phyloP scores from a whole-genome alignment of 2,329 filamentous ascomycete species.

The Aspergillus quadricinctus region DNA sequence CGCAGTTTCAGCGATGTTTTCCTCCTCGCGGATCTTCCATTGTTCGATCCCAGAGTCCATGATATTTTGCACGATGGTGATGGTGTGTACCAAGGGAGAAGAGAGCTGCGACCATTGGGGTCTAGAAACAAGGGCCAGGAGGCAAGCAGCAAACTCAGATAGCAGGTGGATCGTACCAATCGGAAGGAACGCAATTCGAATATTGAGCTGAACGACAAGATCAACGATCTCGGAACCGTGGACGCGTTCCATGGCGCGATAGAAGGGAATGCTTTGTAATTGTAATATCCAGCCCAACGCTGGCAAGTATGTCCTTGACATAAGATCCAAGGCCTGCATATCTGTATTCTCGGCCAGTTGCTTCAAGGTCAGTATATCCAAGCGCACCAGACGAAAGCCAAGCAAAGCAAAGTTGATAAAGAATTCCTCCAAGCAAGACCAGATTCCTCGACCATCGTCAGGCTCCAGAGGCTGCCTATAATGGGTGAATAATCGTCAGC shows the following conservation, averaged over 20 bases:
- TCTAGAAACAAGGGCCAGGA: conserved; percentile 21
- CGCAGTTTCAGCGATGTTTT: conserved; percentile 16
- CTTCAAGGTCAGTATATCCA: conserved; percentile 36
- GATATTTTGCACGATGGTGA: conserved; percentile 24
- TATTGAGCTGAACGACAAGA: conserved; percentile 27
- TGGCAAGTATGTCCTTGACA: conserved; percentile 33
- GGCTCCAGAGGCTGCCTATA: conserved; percentile 29
- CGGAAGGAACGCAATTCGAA: conserved; percentile 23
- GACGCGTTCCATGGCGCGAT: conserved; percentile 27
- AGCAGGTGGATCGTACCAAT: conserved; percentile 24
- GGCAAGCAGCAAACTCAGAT: conserved; percentile 25
- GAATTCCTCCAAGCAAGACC: conserved; percentile 38
- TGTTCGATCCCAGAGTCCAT: conserved; percentile 29
- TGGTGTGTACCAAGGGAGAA: conserved; percentile 15
- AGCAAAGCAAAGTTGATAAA: conserved; percentile 38
- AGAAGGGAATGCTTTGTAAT: conserved; percentile 33
- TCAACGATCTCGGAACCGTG: conserved; percentile 25
- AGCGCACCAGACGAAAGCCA: conserved; percentile 36
- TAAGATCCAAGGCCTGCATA: conserved; percentile 22
- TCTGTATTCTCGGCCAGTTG: conserved; percentile 26
- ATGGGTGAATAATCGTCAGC: conserved; percentile 1
- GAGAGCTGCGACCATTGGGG: conserved; percentile 27
- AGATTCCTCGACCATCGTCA: conserved; percentile 26
- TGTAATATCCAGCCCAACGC: conserved; percentile 35
- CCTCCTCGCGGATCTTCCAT: conserved; percentile 18